Evolutionary conservation across 2,329 filamentous ascomycete species (phyloP), one percentile per base, ranked within the genome.

Genomic region (Ophiosphaerella herpotricha): DNA sequence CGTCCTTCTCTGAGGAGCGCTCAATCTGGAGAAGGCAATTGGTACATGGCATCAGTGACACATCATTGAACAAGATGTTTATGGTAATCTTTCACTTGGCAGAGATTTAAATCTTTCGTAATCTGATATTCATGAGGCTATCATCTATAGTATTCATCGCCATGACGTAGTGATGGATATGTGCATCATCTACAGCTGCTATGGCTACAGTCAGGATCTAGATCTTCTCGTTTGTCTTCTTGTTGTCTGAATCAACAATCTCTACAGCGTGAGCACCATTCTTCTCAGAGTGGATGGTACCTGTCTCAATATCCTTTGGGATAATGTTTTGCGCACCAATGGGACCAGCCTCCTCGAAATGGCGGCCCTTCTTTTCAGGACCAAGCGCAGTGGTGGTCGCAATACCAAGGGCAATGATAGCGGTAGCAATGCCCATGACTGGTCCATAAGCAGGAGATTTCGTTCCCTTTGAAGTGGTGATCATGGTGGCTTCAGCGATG

Each of bases 361-460:
- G 77, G 14, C 86, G 78, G 1, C 89, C 89, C 39, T 86, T 81
- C 75, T 85, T 88, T 80, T 92, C 89, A 0, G 88, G 88, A 0
- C 89, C 89, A 46, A 91, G 66, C 26, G 86, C 83, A 4, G 85
- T 83, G 0, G 87, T 90, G 18, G 86, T 66, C 9, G 81, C 77
- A 53, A 92, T 91, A 1, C 88, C 88, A 0, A 83, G 39, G 0
- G 85, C 86, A 56, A 91, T 90, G 59, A 92, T 91, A 1, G 85
- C 88, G 2, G 88, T 91, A 3, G 86, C 88, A 47, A 91, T 77
- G 11, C 82, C 88, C 89, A 91, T 92, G 13, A 83, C 83, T 0
- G 86, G 88, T 0, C 88, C 89, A 59, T 91, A 91, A 0, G 86
- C 87, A 43, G 88, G 82, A 1, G 85, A 87, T 3, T 67, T 70